Evolutionary conservation across 805 yeast genomes (phyloP).

Genomic region (Metschnikowia lunata): DNA sequence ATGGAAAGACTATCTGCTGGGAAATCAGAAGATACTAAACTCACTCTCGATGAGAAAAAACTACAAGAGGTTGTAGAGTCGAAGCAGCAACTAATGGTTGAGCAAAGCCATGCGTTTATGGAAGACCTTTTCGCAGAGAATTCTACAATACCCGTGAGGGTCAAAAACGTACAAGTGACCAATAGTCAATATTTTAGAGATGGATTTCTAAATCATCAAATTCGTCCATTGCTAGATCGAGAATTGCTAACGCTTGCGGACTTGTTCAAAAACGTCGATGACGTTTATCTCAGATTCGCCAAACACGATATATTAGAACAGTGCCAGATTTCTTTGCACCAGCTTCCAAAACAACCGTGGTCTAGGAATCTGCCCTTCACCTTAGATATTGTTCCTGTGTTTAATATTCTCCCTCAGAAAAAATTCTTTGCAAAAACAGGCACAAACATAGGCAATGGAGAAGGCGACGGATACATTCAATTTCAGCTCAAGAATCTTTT

Average conservation of each 20-base stretch:
- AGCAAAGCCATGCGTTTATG: constrained; percentile 31
- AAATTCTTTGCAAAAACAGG: constrained; percentile 84
- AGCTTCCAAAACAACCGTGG: constrained; percentile 11
- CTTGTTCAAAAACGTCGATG: constrained; percentile 40
- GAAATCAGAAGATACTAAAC: constrained; percentile 7
- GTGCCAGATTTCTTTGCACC: constrained; percentile 31
- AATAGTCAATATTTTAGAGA: constrained; percentile 47
- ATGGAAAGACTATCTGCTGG: constrained; percentile 25
- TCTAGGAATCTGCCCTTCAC: constrained; percentile 4
- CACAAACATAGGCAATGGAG: constrained; percentile 93
- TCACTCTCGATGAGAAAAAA: constrained; percentile 23
- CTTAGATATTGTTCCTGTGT: constrained; percentile 31
- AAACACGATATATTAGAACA: constrained; percentile 43
- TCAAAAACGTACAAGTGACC: constrained; percentile 44
- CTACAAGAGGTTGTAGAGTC: constrained; percentile 22
- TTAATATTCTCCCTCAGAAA: constrained; percentile 52
- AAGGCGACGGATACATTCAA: constrained; percentile 89
- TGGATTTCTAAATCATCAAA: constrained; percentile 42
- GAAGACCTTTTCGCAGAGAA: constrained; percentile 31
- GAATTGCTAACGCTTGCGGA: constrained; percentile 38
- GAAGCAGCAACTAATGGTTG: constrained; percentile 29
- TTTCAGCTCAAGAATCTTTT: constrained; percentile 55
- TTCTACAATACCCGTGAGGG: constrained; percentile 37
- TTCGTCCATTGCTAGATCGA: constrained; percentile 40
- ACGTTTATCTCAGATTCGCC: constrained; percentile 39